Base-by-base conservation (phyloP, 2,329 filamentous ascomycete species). In the Lomentospora prolificans region DNA sequence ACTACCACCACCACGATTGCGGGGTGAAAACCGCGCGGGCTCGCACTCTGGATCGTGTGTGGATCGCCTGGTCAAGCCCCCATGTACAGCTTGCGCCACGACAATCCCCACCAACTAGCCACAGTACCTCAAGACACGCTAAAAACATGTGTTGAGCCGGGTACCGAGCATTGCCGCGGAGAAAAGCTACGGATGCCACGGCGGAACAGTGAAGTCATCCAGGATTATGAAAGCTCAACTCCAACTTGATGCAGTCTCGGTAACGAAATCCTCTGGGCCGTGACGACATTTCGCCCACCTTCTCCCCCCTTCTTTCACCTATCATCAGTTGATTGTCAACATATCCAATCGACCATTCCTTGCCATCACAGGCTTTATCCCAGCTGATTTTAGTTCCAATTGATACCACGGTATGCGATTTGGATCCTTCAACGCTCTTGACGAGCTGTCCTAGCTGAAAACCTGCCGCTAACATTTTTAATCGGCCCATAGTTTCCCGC, bases 241-340 rank as follows among this genome's bases (percentile, higher is more conserved):
- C 10, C 9, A 6, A 51, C 10, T 41, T 50, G 44, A 50, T 27
- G 44, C 44, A 41, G 19, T 41, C 36, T 41, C 19, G 44, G 22
- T 19, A 22, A 19, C 44, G 22, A 22, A 48, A 48, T 48, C 19
- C 24, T 48, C 27, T 12, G 12, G 12, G 41, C 10, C 28, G 53
- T 55, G 51, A 53, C 51, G 51, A 53, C 51, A 53, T 55, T 44
- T 54, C 30, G 33, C 31, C 24, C 52, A 33, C 36, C 14, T 39
- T 41, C 25, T 24, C 51, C 52, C 19, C n/a, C 9, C 27, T 24
- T 46, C 33, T 28, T 28, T 14, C 50, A 19, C n/a, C 36, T 27
- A 17, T 31, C 52, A 54, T 27, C 52, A 41, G 36, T 53, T 53
- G n/a, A 33, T 36, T 17, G n/a, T 39, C 30, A 25, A 52, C 41